A percentile compares a stretch with the other conserved stretches of the same genome.
phyloP scores from a whole-genome alignment of 2,329 filamentous ascomycete species.

The Coniochaeta sp. region DNA sequence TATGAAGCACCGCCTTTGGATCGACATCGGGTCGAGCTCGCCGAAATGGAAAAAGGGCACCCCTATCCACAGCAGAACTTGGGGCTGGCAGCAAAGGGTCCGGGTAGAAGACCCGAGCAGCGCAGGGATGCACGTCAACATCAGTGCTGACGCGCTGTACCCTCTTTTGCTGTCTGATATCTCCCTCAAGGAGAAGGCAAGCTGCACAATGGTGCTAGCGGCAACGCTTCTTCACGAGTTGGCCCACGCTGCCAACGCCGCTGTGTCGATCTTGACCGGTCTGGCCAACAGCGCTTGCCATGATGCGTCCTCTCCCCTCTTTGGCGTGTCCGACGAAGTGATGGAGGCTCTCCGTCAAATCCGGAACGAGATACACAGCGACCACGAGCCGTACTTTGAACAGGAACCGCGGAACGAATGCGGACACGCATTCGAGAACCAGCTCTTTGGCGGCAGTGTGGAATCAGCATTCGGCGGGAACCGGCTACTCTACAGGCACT shows the following conservation, averaged over 20 bases:
- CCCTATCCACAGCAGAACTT: no score
- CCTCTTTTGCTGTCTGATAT: slow-evolving; percentile 6
- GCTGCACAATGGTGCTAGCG: slow-evolving; percentile 4
- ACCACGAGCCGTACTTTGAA: slow-evolving; percentile 6
- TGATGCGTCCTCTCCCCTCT: not conserved
- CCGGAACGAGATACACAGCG: not conserved
- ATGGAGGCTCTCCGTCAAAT: not conserved
- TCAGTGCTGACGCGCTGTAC: slow-evolving; percentile 3
- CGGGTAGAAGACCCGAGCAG: not conserved
- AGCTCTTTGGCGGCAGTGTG: not conserved
- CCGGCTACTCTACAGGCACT: not conserved
- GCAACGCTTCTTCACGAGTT: slow-evolving; percentile 10
- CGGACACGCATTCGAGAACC: slow-evolving; percentile 8
- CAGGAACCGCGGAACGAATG: slow-evolving; percentile 5
- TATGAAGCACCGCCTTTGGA: not conserved
- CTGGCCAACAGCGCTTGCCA: not conserved
- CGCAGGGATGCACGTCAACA: not conserved
- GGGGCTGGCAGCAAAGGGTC: not conserved
- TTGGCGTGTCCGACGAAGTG: not conserved
- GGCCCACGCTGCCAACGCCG: not conserved
- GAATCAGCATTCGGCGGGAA: not conserved
- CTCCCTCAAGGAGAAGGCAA: slow-evolving; percentile 7
- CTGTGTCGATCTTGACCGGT: not conserved
- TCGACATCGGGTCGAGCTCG: not conserved
- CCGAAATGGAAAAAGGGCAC: not conserved